Evolutionary conservation across 192 early-diverging fungal species (phyloP).

Genomic region (Rhizoclosmatium globosum): DNA sequence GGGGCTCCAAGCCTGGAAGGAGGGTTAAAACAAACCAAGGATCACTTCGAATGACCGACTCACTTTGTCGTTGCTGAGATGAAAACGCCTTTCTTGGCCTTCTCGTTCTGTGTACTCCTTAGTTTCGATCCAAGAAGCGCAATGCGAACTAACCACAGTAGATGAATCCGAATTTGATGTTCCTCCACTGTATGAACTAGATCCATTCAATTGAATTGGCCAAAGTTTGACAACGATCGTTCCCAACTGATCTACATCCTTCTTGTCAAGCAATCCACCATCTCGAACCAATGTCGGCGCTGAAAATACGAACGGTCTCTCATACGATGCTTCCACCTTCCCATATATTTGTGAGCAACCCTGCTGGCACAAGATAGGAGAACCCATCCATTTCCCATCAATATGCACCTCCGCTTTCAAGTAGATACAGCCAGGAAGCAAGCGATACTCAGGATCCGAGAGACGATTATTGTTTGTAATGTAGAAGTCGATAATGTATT

Average conservation of each 20-base stretch:
- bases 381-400: neutral
- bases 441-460: neutral
- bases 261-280: neutral
- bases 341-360: too few species aligned
- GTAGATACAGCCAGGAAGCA: neutral
- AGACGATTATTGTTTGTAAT: neutral
- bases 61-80: constrained; percentile 1
- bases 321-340: too few species aligned
- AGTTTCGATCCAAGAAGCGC: too few species aligned
- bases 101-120: neutral
- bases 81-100: constrained; percentile 8
- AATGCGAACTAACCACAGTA: too few species aligned
- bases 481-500: neutral
- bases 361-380: neutral
- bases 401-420: neutral
- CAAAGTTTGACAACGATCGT: neutral
- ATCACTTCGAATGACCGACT: too few species aligned
- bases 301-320: neutral
- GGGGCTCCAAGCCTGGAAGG: too few species aligned
- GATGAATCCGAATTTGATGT: too few species aligned
- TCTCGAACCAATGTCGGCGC: neutral
- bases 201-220: too few species aligned
- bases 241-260: neutral
- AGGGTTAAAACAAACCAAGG: too few species aligned
- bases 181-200: too few species aligned